Evolutionary conservation across 1,139 yeast genomes (phyloP), one percentile per base, ranked within the genome.

Genomic region (Candida sanyaensis): DNA sequence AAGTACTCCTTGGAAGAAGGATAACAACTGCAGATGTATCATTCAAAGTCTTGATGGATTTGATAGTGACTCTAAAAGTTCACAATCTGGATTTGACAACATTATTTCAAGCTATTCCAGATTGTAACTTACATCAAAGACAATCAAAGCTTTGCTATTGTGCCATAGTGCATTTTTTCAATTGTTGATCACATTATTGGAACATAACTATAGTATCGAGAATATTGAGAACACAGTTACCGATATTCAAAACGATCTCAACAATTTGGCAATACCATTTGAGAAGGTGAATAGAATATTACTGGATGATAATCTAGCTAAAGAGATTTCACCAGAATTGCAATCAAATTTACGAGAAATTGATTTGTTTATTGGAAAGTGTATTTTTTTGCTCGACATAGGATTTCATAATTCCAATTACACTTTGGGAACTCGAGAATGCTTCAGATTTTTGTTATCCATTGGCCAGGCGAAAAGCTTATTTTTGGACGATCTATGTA

Each of bases 21-120:
- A 34, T 44, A 2, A 13, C 21, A 6, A 7, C 30, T 17, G 31
- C 38, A 2, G 37, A 33, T 11, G n/a, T 32, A 23, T 5, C 8
- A n/a, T 31, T 30, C 27, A n/a, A 11, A n/a, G 10, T 9, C 5
- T 32, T 45, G 10, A 11, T 46, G 28, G 34, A 32, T 17, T 21
- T 45, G n/a, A 29, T 50, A 9, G 43, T 33, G 28, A 26, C 12
- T 12, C 17, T 47, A 9, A 46, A 47, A 17, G 13, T 44, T 2
- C 17, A 32, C 30, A 30, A 21, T 5, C 42, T 43, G 45, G 50
- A 47, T 27, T 13, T 46, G 13, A 24, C 23, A 5, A 29, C 47
- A 8, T n/a, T 49, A 24, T 2, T 4, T 5, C 34, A 39, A 4
- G n/a, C 17, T 21, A n/a, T 47, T 4, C 13, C 23, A 3, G 26